Percentiles rank a stretch among this genome's conserved stretches.
phyloP scores from a whole-genome alignment of 345 rosid genomes.

The Eucalyptus brandiana region DNA sequence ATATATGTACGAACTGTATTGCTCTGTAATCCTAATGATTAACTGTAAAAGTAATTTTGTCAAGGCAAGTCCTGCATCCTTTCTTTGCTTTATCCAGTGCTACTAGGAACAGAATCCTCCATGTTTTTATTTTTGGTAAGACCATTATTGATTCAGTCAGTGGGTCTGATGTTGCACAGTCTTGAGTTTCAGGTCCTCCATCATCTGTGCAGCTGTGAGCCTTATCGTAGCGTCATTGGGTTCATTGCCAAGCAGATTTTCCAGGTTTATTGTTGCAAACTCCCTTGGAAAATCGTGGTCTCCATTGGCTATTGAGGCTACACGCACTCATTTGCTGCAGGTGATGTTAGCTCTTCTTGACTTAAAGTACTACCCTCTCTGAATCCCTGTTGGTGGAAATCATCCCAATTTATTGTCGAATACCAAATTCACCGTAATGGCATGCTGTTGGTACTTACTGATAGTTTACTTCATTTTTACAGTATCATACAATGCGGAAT shows the following conservation, averaged over 20 bases:
- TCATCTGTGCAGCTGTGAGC: slow-evolving; percentile 37
- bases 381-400: background rate
- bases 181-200: slow-evolving; percentile 48
- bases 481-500: slow-evolving; percentile 72
- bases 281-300: slow-evolving; percentile 65
- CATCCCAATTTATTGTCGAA: background rate
- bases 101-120: background rate
- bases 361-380: background rate
- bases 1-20: background rate
- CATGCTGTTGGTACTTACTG: background rate
- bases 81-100: background rate
- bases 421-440: background rate
- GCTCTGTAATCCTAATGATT: background rate
- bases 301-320: slow-evolving; percentile 46
- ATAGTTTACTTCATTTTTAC: background rate
- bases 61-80: background rate
- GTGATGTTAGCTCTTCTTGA: slow-evolving; percentile 6
- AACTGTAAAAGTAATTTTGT: background rate
- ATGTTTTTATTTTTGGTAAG: background rate
- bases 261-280: slow-evolving; percentile 26
- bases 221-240: slow-evolving; percentile 34
- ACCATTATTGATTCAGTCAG: background rate
- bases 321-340: slow-evolving; percentile 62
- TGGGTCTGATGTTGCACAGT: background rate
- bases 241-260: slow-evolving; percentile 36